These are phyloP conservation scores for Angomonas deanei DNA, from an alignment of 208 protist species.

Conservation along the genomic window DNA sequence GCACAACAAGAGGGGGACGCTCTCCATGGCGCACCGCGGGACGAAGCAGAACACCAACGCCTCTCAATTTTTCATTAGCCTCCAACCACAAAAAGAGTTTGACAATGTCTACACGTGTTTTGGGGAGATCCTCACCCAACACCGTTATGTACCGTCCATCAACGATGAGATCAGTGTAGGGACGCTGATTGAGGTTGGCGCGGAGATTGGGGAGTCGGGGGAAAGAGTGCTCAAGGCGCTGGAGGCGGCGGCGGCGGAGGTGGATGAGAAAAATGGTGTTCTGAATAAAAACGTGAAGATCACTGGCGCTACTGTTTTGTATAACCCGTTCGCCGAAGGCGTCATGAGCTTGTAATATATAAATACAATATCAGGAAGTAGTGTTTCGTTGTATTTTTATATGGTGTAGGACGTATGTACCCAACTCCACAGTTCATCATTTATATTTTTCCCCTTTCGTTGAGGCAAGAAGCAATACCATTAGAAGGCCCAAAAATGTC, in stretches of 20 bases:
- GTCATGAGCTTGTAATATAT: conserved; percentile 2
- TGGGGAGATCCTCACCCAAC: conserved; percentile 68
- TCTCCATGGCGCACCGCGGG: conserved; percentile 95
- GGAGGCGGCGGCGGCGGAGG: conserved; percentile 24
- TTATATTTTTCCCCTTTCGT: background rate
- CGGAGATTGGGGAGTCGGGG: conserved; percentile 3
- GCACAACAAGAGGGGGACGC: conserved; percentile 75
- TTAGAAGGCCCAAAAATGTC: too few species aligned
- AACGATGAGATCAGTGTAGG: conserved; percentile 7
- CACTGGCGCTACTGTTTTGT: conserved; percentile 46
- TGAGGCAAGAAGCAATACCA: background rate
- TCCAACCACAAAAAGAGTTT: conserved; percentile 42
- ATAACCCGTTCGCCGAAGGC: conserved; percentile 83
- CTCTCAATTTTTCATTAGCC: conserved; percentile 89
- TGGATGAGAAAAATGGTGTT: conserved; percentile 63
- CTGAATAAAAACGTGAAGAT: conserved; percentile 35
- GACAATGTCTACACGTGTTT: conserved; percentile 95
- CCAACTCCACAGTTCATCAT: too few species aligned
- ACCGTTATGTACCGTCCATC: conserved; percentile 8
- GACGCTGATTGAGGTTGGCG: background rate
- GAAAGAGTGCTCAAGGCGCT: conserved; percentile 50
- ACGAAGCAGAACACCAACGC: conserved; percentile 81
- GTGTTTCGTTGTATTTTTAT: too few species aligned
- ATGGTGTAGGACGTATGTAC: too few species aligned
- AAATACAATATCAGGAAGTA: background rate